These are phyloP conservation scores for Paulownia fortunei DNA, from an alignment of 257 asterid species.

Conservation along the genomic window DNA sequence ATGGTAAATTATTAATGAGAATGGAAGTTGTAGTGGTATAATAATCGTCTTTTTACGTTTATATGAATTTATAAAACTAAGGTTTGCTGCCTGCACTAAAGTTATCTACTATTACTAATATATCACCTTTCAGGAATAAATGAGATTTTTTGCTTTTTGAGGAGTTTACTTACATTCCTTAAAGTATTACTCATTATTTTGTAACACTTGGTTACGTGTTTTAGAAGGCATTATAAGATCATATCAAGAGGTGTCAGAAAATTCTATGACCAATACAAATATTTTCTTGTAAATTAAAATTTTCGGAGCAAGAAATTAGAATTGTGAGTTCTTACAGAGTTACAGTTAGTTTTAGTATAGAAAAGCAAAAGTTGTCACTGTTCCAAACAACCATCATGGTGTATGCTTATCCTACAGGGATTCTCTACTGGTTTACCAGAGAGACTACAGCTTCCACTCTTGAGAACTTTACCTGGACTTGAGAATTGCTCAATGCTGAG, in stretches of 20 bases:
- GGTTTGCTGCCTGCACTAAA: background rate
- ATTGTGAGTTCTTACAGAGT: background rate
- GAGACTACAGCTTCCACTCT: conserved; percentile 91
- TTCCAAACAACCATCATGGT: conserved; percentile 17
- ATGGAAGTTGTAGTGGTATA: background rate
- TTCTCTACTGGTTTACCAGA: conserved; percentile 99
- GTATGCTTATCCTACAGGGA: conserved; percentile 61
- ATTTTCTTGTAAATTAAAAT: background rate
- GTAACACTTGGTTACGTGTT: background rate
- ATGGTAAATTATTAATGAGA: no score
- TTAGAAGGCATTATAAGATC: background rate
- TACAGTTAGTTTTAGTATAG: conserved; percentile 20
- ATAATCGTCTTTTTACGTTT: no score
- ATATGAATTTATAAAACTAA: background rate
- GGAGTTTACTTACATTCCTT: background rate
- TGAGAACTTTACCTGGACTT: conserved; percentile 95
- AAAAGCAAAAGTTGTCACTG: conserved; percentile 20
- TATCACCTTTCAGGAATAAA: background rate
- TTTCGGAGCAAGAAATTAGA: background rate
- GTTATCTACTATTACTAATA: background rate
- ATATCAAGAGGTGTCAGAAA: background rate
- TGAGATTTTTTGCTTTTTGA: background rate
- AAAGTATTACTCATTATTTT: background rate
- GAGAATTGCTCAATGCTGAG: conserved; percentile 96
- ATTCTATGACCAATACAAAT: background rate